Evolutionary conservation across 352 stramenopile species (phyloP), one percentile per base, ranked within the genome.

Genomic region (Hyaloperonospora brassicae): DNA sequence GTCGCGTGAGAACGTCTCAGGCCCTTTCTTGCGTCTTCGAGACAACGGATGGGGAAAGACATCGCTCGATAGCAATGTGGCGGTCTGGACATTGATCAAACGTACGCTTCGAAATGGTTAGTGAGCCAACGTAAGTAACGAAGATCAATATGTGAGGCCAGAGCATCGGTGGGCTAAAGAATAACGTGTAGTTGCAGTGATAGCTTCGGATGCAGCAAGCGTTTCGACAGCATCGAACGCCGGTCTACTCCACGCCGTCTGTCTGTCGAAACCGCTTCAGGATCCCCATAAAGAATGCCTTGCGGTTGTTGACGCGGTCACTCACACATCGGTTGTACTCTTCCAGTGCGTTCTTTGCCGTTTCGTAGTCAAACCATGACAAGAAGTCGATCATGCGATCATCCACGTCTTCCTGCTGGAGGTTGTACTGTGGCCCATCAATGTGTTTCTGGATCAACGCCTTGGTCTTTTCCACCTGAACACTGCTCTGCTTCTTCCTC

Each of bases 221-320:
- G n/a, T n/a, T n/a, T n/a, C n/a, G n/a, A n/a, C n/a, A n/a, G n/a
- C n/a, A n/a, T n/a, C n/a, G n/a, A n/a, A n/a, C 34, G 12, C 40
- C 27, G 17, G 22, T 54, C 43, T 80, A 86, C 66, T 93, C 82
- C 4, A 73, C 75, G 12, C 83, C 81, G 39, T 91, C 81, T 0
- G 81, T 93, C 60, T 85, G 59, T 30, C 81, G 74, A 65, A 92
- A 93, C 23, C 84, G 84, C 73, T 93, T 93, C 51, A 93, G 65
- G 50, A 93, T 93, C 25, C 84, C 84, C 84, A 93, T 93, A 62
- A 93, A 93, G 50, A 93, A 93, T 7, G 84, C 81, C 63, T 89
- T 89, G 47, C 81, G 82, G 61, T 93, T 93, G 45, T 76, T 67
- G 59, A 93, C 83, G 47, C 66, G 76, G 30, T 90, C 77, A 41